These are phyloP conservation scores for Neonothopanus nambi DNA, from an alignment of 1,284 basidiomycete species.

Conservation along the genomic window DNA sequence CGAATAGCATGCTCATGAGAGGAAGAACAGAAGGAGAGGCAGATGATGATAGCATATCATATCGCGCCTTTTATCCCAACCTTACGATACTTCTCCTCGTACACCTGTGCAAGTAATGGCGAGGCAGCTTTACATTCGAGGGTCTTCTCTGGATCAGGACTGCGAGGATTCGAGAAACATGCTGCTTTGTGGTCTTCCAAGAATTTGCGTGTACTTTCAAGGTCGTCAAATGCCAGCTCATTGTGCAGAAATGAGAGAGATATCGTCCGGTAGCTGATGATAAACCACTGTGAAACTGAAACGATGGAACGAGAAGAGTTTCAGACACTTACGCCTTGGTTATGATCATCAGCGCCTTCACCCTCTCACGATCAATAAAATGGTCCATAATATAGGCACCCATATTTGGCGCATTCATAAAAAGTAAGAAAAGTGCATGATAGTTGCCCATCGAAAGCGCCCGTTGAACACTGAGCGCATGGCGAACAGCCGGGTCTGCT, in stretches of 20 bases:
- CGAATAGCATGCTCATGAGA: too few relatives aligned
- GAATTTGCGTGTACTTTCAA: constrained; percentile 69
- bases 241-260: constrained; percentile 77
- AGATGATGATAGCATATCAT: constrained; percentile 25
- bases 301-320: background rate
- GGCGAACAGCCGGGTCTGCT: constrained; percentile 74
- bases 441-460: constrained; percentile 94
- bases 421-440: constrained; percentile 87
- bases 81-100: constrained; percentile 77
- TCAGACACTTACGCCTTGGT: constrained; percentile 77
- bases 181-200: constrained; percentile 71
- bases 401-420: constrained; percentile 91
- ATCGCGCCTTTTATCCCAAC: constrained; percentile 74
- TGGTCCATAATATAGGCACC: constrained; percentile 99
- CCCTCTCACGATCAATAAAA: constrained; percentile 91
- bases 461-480: constrained; percentile 88
- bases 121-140: constrained; percentile 67
- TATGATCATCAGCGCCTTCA: constrained; percentile 86
- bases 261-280: constrained; percentile 75
- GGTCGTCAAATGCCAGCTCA: constrained; percentile 83
- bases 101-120: constrained; percentile 53
- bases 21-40: background rate
- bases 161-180: constrained; percentile 66
- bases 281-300: background rate
- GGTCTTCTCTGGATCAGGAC: constrained; percentile 57